phyloP scores from a whole-genome alignment of 495 filamentous ascomycete species.

The Trichoderma erinaceum region DNA sequence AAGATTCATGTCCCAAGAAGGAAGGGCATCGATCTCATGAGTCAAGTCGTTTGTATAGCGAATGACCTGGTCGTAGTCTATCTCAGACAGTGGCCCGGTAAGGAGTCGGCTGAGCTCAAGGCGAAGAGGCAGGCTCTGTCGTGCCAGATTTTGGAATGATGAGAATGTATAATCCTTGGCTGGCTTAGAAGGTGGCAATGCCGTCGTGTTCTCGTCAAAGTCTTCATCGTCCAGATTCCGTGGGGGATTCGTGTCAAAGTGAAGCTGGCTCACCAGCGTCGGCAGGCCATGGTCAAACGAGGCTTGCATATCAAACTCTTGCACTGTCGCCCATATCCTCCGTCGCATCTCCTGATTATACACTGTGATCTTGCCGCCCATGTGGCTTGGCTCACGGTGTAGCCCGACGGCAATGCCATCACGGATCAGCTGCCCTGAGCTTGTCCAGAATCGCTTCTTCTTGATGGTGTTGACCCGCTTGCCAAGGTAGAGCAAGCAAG shows the following conservation, averaged over 20 bases:
- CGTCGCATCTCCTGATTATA: constrained; percentile 61
- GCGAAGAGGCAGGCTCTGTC: constrained; percentile 34
- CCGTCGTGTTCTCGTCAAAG: constrained; percentile 36
- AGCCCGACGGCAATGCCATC: constrained; percentile 52
- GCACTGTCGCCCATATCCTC: constrained; percentile 58
- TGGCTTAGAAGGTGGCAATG: constrained; percentile 31
- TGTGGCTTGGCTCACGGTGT: constrained; percentile 44
- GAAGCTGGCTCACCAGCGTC: constrained; percentile 34
- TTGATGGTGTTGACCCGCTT: constrained; percentile 41
- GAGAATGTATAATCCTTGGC: constrained; percentile 33
- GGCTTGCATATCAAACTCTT: constrained; percentile 55
- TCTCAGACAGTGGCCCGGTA: constrained; percentile 27
- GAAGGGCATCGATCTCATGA: constrained; percentile 37
- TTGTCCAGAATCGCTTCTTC: constrained; percentile 51
- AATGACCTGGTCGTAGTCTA: constrained; percentile 40
- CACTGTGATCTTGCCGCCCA: constrained; percentile 30
- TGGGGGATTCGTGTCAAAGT: constrained; percentile 35
- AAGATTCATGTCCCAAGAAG: constrained; percentile 34
- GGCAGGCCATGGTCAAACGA: constrained; percentile 55
- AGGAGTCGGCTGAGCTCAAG: constrained; percentile 37
- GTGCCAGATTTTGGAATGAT: constrained; percentile 37
- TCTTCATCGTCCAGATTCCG: constrained; percentile 40
- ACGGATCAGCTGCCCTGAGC: constrained; percentile 47
- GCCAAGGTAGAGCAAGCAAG: constrained; percentile 38
- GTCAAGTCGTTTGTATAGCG: constrained; percentile 40